Conservation (phyloP, 495 filamentous ascomycete species). For the Penicillium cosmopolitanum region DNA sequence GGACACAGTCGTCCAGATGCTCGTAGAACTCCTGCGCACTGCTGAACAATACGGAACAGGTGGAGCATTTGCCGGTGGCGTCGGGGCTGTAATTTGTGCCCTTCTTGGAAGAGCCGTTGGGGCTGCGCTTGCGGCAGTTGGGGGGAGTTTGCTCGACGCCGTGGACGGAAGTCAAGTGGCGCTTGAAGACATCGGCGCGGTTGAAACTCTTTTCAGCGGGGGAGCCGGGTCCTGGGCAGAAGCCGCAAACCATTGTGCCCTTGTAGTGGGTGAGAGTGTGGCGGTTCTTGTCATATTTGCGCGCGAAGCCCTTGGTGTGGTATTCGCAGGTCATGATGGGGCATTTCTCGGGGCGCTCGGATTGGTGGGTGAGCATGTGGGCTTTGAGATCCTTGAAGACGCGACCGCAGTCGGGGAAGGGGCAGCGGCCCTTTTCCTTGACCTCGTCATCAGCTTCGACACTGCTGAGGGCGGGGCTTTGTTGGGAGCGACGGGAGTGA, state of each 20-base stretch:
- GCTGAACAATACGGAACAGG: slow-evolving; percentile 86
- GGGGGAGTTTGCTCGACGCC: slow-evolving; percentile 94
- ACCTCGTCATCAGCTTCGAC: slow-evolving; percentile 63
- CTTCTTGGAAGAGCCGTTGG: slow-evolving; percentile 54
- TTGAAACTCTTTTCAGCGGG: slow-evolving; percentile 98
- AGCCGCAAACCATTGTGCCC: slow-evolving; percentile 98
- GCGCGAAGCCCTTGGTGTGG: slow-evolving; percentile 91
- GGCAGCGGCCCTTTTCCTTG: slow-evolving; percentile 73
- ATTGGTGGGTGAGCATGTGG: slow-evolving; percentile 95
- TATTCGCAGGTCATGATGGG: slow-evolving; percentile 95
- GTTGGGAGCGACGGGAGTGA: slow-evolving; percentile 58
- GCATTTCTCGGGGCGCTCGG: slow-evolving; percentile 94
- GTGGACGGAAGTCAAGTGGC: slow-evolving; percentile 92
- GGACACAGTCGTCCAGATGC: slow-evolving; percentile 97
- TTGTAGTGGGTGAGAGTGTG: slow-evolving; percentile 99
- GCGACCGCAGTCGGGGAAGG: slow-evolving; percentile 81
- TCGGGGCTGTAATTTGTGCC: slow-evolving; percentile 65
- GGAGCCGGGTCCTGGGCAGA: slow-evolving; percentile 91
- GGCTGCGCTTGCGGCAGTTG: slow-evolving; percentile 88
- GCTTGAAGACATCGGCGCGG: slow-evolving; percentile 97
- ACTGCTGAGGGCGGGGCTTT: slow-evolving; percentile 55
- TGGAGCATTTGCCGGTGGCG: slow-evolving; percentile 93
- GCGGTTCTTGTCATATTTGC: slow-evolving; percentile 99
- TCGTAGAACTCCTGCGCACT: slow-evolving; percentile 99
- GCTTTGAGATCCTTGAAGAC: slow-evolving; percentile 95